Base-by-base conservation (phyloP, 805 yeast species). In the Zygosaccharomyces bailii region DNA sequence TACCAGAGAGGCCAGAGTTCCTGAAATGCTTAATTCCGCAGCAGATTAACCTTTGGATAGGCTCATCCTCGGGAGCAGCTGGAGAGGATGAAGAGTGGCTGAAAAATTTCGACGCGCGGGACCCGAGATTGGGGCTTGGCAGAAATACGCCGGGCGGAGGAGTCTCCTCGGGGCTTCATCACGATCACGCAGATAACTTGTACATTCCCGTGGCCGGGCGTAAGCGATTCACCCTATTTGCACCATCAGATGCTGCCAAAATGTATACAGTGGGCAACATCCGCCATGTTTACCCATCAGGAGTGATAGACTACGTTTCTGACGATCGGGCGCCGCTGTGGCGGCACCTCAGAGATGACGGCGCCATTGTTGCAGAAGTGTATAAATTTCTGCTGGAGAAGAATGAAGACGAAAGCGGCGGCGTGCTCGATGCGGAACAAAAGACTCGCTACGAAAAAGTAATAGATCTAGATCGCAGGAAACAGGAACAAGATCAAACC, bases 181-280 rank as follows among this genome's bases (percentile, higher is more conserved):
- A 84, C 59, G 91, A 84, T 59, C 90, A 84, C 62, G 86, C 90
- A 1, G 90, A 84, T 57, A 84, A 84, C 55, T 65, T 84, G 27
- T 84, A 84, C 57, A 69, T 84, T 4, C 76, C 84, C 1, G 57
- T 79, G 1, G 63, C 71, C 20, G 93, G 91, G 0, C 57, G 53
- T 5, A 84, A 84, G 54, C 59, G 89, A 48, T 84, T 84, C 60
- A 83, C 90, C 0, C 54, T 84, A 4, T 82, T 73, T 55, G 69
- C 82, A 4, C 91, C 93, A 1, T 66, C 67, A 19, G 85, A 79
- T 54, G 87, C 83, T 0, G 60, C 60, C 2, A 72, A 73, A 45
- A 63, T 84, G 59, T 72, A 74, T 59, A 82, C 89, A 0, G 78
- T 79, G n/a, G 93, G 91, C 0, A 68, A 70, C 17, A 67, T 84